Conservation (phyloP, 2,329 filamentous ascomycete genomes). For the Cladophialophora bantiana region DNA sequence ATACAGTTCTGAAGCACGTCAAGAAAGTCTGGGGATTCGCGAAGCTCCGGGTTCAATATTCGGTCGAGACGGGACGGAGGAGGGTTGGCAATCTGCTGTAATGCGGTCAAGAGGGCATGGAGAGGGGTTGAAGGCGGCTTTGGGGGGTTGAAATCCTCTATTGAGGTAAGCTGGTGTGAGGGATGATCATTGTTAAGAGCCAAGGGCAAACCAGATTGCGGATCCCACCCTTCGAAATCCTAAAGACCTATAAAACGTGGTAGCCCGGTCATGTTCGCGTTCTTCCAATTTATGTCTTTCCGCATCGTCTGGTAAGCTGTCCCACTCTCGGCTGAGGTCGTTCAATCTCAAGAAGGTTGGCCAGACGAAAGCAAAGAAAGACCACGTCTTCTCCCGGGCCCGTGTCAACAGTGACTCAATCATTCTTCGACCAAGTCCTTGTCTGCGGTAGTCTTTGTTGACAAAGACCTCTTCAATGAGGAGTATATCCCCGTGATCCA, state of each 20-base stretch:
- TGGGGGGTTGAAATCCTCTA: conserved; percentile 41
- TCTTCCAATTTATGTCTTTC: conserved; percentile 32
- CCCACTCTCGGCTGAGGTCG: conserved; percentile 33
- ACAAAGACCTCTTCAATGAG: conserved; percentile 42
- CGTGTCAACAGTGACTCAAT: conserved; percentile 44
- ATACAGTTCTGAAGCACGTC: conserved; percentile 26
- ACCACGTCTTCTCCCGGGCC: conserved; percentile 37
- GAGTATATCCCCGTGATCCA: conserved; percentile 44
- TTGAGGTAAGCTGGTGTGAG: conserved; percentile 34
- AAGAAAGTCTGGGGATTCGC: conserved; percentile 23
- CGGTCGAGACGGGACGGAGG: conserved; percentile 12
- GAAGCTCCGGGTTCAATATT: conserved; percentile 17
- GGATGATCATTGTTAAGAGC: conserved; percentile 41
- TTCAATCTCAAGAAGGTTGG: conserved; percentile 37
- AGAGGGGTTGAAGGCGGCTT: conserved; percentile 24
- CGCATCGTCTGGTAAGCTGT: conserved; percentile 25
- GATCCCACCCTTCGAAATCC: conserved; percentile 47
- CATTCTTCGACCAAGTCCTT: conserved; percentile 45
- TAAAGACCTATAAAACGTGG: conserved; percentile 42
- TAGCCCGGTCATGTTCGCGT: conserved; percentile 31
- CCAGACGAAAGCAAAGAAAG: conserved; percentile 41
- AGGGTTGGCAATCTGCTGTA: conserved; percentile 26
- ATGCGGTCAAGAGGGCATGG: conserved; percentile 25
- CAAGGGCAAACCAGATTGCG: conserved; percentile 45
- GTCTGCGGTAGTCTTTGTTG: conserved; percentile 41